Evolutionary conservation across 352 stramenopile genomes (phyloP).

Genomic region (Pythium graminicola): DNA sequence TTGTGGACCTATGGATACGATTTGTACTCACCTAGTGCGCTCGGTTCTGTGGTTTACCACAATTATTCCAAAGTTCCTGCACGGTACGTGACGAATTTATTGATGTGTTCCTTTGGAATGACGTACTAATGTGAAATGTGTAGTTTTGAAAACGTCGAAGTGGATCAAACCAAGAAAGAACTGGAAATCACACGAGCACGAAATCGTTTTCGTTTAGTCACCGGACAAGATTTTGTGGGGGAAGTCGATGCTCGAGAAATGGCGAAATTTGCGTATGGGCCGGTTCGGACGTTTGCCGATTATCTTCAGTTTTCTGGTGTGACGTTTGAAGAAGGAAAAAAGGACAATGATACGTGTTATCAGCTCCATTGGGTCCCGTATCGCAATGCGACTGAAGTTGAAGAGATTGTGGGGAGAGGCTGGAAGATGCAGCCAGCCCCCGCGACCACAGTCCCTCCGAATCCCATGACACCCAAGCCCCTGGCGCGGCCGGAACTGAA

Average conservation of each 20-base stretch:
- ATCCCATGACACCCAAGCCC: not conserved
- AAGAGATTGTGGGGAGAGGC: conserved; percentile 25
- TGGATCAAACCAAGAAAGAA: conserved; percentile 24
- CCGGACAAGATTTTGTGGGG: conserved; percentile 29
- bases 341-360: conserved; percentile 28
- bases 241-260: conserved; percentile 31
- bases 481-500: conserved; percentile 2
- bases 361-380: conserved; percentile 46
- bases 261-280: conserved; percentile 32
- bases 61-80: conserved; percentile 39
- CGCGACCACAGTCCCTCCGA: not conserved
- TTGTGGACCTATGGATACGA: conserved; percentile 76
- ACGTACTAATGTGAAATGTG: not conserved
- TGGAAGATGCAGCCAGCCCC: conserved; percentile 7
- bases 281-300: conserved; percentile 25
- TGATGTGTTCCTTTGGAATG: not conserved
- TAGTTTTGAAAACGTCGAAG: conserved; percentile 33
- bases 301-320: conserved; percentile 38
- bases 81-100: conserved; percentile 12
- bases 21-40: conserved; percentile 49
- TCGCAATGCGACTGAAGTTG: conserved; percentile 22
- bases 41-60: conserved; percentile 38
- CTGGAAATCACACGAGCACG: conserved; percentile 27
- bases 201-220: conserved; percentile 35
- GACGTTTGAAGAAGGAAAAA: conserved; percentile 21